phyloP scores from a whole-genome alignment of 2,329 filamentous ascomycete genomes.

The Aspergillus sp. region DNA sequence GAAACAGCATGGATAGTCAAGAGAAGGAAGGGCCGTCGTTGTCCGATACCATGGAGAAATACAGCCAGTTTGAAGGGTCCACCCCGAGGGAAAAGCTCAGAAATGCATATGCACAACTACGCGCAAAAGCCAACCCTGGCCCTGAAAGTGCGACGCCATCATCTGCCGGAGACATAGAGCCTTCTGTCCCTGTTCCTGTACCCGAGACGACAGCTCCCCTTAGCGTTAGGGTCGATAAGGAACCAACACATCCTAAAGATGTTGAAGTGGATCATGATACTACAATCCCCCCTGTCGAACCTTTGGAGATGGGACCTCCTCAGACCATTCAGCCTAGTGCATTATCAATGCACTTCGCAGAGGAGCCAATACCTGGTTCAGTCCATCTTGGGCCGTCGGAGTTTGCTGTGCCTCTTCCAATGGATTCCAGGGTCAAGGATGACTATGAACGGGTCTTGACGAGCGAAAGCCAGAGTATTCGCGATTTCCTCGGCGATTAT shows the following conservation, averaged over 20 bases:
- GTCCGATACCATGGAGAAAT: constrained; percentile 28
- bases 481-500: constrained; percentile 28
- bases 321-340: constrained; percentile 43
- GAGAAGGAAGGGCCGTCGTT: constrained; percentile 19
- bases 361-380: constrained; percentile 32
- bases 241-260: constrained; percentile 26
- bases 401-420: constrained; percentile 45
- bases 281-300: constrained; percentile 30
- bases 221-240: constrained; percentile 38
- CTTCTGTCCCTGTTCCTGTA: constrained; percentile 28
- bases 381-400: constrained; percentile 42
- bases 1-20: constrained; percentile 24
- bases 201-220: constrained; percentile 37
- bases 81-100: constrained; percentile 35
- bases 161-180: constrained; percentile 44
- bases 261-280: constrained; percentile 24
- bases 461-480: constrained; percentile 32
- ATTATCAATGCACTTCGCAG: constrained; percentile 30
- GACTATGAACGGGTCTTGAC: constrained; percentile 41
- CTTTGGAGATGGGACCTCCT: constrained; percentile 28
- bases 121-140: constrained; percentile 22
- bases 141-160: constrained; percentile 43
- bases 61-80: constrained; percentile 30
- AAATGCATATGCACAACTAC: constrained; percentile 32
- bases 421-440: constrained; percentile 47